phyloP scores from a whole-genome alignment of 345 rosid species.

The Ailanthus altissimus region DNA sequence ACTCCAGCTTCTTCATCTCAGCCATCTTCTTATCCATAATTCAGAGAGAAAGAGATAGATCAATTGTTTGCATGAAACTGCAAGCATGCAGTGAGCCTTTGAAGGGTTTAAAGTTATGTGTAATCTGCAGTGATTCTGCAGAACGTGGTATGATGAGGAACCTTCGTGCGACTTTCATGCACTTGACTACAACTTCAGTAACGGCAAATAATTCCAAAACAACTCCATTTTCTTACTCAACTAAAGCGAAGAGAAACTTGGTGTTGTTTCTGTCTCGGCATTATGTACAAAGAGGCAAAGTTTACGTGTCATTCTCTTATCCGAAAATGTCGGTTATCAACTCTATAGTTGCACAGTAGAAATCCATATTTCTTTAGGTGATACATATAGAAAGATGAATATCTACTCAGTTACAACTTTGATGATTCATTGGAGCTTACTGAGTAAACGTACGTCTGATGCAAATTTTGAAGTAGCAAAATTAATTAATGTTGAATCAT shows the following conservation, averaged over 20 bases:
- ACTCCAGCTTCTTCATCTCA: not conserved
- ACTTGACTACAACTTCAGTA: not conserved
- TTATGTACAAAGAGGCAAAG: not conserved
- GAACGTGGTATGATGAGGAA: constrained; percentile 27
- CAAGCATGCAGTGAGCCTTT: not conserved
- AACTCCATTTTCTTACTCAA: not conserved
- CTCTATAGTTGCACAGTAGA: no score
- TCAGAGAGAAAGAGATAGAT: not conserved
- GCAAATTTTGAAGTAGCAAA: no score
- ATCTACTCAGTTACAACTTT: no score
- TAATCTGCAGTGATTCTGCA: not conserved
- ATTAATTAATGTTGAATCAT: no score
- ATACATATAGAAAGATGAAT: no score
- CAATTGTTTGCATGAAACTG: not conserved
- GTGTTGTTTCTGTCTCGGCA: not conserved
- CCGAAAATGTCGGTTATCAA: no score
- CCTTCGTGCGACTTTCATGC: constrained; percentile 42
- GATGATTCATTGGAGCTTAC: no score
- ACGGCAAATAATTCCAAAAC: constrained; percentile 10
- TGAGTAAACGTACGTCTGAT: no score
- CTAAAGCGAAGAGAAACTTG: not conserved
- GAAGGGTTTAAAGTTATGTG: not conserved
- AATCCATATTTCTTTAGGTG: no score
- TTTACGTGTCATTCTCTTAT: not conserved
- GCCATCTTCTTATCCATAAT: not conserved